phyloP scores from a whole-genome alignment of 2,329 filamentous ascomycete genomes.

The Aspergillus fischeri region DNA sequence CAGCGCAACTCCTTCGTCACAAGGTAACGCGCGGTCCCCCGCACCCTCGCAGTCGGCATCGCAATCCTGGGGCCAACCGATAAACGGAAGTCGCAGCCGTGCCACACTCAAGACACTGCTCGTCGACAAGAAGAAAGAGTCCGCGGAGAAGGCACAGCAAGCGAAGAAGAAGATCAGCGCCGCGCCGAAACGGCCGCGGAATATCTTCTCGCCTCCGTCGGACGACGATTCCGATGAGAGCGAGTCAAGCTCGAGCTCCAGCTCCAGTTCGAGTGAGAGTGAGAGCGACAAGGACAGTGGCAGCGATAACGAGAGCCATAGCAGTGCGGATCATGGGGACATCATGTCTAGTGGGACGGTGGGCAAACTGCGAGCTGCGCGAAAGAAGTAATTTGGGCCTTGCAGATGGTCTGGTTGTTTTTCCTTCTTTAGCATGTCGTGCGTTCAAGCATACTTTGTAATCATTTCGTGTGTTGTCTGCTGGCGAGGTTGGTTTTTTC shows the following conservation, averaged over 20 bases:
- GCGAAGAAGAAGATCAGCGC: background rate
- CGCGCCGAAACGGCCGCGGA: background rate
- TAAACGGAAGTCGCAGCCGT: background rate
- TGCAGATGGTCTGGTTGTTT: background rate
- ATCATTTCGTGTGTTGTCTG: background rate
- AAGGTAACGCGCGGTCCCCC: background rate
- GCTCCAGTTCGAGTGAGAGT: background rate
- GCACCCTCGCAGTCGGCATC: slow-evolving; percentile 1
- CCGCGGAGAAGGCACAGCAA: slow-evolving; percentile 4
- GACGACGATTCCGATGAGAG: slow-evolving; percentile 14
- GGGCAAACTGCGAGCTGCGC: slow-evolving; percentile 9
- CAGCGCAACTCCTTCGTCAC: background rate
- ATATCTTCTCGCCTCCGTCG: slow-evolving; percentile 11
- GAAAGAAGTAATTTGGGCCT: background rate
- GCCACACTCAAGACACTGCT: slow-evolving; percentile 5
- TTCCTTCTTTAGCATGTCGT: background rate
- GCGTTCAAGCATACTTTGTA: background rate
- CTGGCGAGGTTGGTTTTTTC: background rate
- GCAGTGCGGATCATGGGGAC: slow-evolving; percentile 16
- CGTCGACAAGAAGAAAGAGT: slow-evolving; percentile 6
- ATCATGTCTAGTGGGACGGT: slow-evolving; percentile 20
- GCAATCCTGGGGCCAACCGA: slow-evolving; percentile 2
- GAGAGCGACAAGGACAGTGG: slow-evolving; percentile 12
- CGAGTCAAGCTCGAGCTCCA: background rate
- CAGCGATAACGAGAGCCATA: slow-evolving; percentile 11